These are phyloP conservation scores for Rhodosporidiobolus sp. DNA, from an alignment of 768 basidiomycete genomes.

Conservation along the genomic window DNA sequence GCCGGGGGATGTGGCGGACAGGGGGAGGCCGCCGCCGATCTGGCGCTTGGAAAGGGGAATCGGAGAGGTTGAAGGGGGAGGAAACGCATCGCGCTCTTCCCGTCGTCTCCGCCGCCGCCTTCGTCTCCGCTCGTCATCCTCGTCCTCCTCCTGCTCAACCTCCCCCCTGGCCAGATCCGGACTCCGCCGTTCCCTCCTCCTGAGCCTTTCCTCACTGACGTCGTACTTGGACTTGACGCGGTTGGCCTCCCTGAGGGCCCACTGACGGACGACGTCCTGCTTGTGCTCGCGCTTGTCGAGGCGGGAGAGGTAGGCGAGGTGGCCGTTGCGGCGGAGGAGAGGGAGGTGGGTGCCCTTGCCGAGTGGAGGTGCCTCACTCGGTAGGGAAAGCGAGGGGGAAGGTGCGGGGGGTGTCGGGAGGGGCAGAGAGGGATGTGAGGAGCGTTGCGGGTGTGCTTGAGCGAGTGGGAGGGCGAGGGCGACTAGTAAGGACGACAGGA, in stretches of 20 bases:
- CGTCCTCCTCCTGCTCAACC: background rate
- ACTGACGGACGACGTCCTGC: constrained; percentile 10
- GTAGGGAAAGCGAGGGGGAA: background rate
- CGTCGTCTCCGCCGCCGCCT: background rate
- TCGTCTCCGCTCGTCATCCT: background rate
- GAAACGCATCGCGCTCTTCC: no score
- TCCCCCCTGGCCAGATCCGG: no score
- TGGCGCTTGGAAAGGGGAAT: background rate
- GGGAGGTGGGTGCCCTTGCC: constrained; percentile 13
- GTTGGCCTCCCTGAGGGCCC: constrained; percentile 38
- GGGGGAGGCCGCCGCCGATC: background rate
- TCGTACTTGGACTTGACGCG: constrained; percentile 26
- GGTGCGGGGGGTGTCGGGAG: background rate
- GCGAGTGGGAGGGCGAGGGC: no score
- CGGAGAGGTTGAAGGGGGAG: no score
- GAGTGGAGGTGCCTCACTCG: background rate
- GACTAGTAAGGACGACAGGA: background rate
- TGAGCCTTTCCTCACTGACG: constrained; percentile 9
- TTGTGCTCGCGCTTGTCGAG: constrained; percentile 12
- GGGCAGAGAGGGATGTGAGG: background rate
- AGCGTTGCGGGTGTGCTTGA: background rate
- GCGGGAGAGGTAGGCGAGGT: constrained; percentile 2
- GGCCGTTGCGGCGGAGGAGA: constrained; percentile 21
- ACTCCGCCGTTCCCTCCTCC: constrained; percentile 4
- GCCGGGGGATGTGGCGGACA: background rate